Conservation (phyloP, 208 protist species). For the Leishmania tarentolae region DNA sequence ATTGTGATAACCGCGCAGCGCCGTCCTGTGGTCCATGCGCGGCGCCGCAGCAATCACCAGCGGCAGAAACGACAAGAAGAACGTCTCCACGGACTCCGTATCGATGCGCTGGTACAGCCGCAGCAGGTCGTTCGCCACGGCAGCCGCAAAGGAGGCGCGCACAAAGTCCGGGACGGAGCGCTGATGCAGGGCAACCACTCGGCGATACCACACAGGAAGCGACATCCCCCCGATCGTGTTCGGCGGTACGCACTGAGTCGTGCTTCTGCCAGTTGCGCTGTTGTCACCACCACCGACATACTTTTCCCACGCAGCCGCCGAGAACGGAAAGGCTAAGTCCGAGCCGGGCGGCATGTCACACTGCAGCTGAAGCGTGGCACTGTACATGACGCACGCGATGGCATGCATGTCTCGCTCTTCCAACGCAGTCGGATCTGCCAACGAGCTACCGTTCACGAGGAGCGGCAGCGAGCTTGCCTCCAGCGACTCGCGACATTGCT, state of each 20-base stretch:
- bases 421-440: neutral
- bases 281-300: neutral
- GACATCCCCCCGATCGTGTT: constrained; percentile 1
- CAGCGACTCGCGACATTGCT: constrained; percentile 25
- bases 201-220: constrained; percentile 14
- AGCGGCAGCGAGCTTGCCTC: neutral
- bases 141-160: constrained; percentile 22
- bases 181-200: constrained; percentile 32
- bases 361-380: constrained; percentile 7
- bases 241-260: neutral
- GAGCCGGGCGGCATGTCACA: constrained; percentile 9
- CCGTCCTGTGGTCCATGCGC: neutral
- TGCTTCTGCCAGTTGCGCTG: neutral
- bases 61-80: constrained; percentile 16
- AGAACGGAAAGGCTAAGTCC: constrained; percentile 6
- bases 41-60: neutral
- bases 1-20: constrained; percentile 11
- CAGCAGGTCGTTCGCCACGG: constrained; percentile 40
- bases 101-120: constrained; percentile 48
- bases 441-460: neutral
- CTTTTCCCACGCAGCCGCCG: constrained; percentile 17
- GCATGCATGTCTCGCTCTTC: constrained; percentile 16
- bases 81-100: constrained; percentile 19
- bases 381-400: constrained; percentile 8
- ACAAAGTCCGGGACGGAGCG: constrained; percentile 38